phyloP scores from a whole-genome alignment of 768 basidiomycete species.

The Clavulina sp. region DNA sequence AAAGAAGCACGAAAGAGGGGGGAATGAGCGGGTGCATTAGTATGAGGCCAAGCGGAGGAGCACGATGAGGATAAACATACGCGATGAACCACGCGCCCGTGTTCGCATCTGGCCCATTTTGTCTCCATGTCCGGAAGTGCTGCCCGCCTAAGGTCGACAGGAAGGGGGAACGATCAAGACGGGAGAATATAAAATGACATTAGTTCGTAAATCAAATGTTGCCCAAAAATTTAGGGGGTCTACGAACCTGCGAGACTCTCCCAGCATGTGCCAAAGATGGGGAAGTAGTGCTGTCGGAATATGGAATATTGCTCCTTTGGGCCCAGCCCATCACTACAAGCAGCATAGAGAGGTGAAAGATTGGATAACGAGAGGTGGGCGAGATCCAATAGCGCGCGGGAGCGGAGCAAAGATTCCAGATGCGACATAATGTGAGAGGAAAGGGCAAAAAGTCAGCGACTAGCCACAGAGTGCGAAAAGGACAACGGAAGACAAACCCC shows the following conservation, averaged over 20 bases:
- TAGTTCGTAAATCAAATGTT: too few species aligned
- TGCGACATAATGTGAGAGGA: too few species aligned
- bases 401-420: too few species aligned
- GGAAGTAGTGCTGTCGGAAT: conserved; percentile 56
- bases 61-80: conserved; percentile 23
- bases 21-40: not conserved
- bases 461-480: too few species aligned
- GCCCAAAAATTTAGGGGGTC: too few species aligned
- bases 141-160: conserved; percentile 42
- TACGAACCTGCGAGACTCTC: conserved; percentile 50
- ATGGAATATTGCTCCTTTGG: conserved; percentile 51
- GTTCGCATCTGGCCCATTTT: conserved; percentile 56
- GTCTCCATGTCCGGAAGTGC: conserved; percentile 79
- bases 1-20: not conserved
- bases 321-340: conserved; percentile 47
- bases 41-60: not conserved
- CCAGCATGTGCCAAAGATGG: conserved; percentile 75
- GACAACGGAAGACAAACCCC: too few species aligned
- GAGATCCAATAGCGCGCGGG: not conserved
- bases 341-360: not conserved
- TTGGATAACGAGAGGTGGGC: not conserved
- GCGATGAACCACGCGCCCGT: conserved; percentile 77
- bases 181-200: not conserved
- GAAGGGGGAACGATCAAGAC: conserved; percentile 2
- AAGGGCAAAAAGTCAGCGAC: too few species aligned